Base-by-base conservation (phyloP, 306 rosid genomes). In the Lagenaria siceraria region DNA sequence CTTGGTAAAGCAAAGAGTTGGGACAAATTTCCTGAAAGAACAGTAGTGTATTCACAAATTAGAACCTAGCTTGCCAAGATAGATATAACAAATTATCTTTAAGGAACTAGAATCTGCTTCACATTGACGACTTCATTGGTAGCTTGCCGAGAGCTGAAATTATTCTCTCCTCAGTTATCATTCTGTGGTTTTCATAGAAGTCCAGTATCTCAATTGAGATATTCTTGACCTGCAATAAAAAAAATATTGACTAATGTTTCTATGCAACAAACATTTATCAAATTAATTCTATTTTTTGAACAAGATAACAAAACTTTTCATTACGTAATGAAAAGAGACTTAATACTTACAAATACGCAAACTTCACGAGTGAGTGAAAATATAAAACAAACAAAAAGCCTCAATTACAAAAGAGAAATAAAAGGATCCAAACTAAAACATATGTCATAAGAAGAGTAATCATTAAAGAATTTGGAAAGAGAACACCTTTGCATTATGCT, bases 121-220 rank as follows among this genome's bases (percentile, higher is more conserved):
- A 36, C 19, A 54, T 81, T 84, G 80, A 87, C 48, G 84, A 71
- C 80, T 80, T 90, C 76, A 53, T 33, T 75, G 82, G 65, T 53
- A 93, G 86, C 90, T 93, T 93, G 82, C 66, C 80, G 43, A 93
- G 80, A 48, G 96, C 97, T 83, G 89, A 86, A 81, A 58, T 77
- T 68, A 85, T 38, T 81, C 96, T 88, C 35, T 93, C 97, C 0
- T 91, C 92, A 0, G 85, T 74, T 77, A 83, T 76, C 85, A 78
- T 77, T 75, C 83, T 78, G 80, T 83, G 82, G 91, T 86, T 84
- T 80, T 93, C 97, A 62, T 93, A 90, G 80, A 93, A 91, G 85
- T 93, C 97, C 78, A 93, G 82, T 81, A 90, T 87, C 91, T 93
- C 98, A 87, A 88, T 90, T 17, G 97, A 93, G 82, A 93, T 93